These are phyloP conservation scores for Leccinum sublutescens DNA, from an alignment of 768 basidiomycete species.

Conservation along the genomic window DNA sequence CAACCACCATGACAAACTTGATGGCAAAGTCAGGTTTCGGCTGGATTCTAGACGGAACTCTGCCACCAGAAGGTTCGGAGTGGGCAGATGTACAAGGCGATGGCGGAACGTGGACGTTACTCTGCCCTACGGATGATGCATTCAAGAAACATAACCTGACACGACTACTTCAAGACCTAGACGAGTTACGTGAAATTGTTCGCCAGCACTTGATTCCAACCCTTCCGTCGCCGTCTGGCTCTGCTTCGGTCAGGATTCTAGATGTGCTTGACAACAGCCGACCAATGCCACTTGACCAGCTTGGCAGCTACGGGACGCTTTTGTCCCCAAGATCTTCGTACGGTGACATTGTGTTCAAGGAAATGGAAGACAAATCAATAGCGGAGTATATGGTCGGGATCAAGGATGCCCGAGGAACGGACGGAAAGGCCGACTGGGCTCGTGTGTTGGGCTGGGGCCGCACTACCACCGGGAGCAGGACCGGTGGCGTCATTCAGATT, in stretches of 20 bases:
- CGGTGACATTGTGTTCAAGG: conserved; percentile 82
- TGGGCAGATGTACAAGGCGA: conserved; percentile 50
- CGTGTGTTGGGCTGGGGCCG: conserved; percentile 73
- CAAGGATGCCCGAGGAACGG: conserved; percentile 68
- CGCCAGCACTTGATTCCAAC: conserved; percentile 74
- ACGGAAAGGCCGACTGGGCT: conserved; percentile 62
- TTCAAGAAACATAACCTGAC: conserved; percentile 89
- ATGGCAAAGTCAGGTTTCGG: conserved; percentile 82
- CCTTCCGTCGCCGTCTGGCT: conserved; percentile 21
- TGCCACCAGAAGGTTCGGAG: conserved; percentile 66
- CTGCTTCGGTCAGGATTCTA: conserved; percentile 26
- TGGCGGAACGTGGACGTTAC: conserved; percentile 72
- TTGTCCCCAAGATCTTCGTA: conserved; percentile 64
- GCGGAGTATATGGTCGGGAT: conserved; percentile 61
- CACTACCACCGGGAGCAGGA: conserved; percentile 66
- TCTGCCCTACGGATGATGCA: conserved; percentile 90
- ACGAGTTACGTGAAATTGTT: conserved; percentile 57
- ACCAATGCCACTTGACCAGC: conserved; percentile 70
- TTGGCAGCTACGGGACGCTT: conserved; percentile 73
- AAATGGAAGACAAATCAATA: conserved; percentile 40
- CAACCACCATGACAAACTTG: conserved; percentile 83
- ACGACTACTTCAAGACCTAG: conserved; percentile 54
- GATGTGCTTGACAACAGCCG: conserved; percentile 59
- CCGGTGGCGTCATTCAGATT: conserved; percentile 87
- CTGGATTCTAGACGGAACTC: conserved; percentile 87